phyloP scores from a whole-genome alignment of 2,329 filamentous ascomycete genomes.

The Berkeleyomyces rouxiae region DNA sequence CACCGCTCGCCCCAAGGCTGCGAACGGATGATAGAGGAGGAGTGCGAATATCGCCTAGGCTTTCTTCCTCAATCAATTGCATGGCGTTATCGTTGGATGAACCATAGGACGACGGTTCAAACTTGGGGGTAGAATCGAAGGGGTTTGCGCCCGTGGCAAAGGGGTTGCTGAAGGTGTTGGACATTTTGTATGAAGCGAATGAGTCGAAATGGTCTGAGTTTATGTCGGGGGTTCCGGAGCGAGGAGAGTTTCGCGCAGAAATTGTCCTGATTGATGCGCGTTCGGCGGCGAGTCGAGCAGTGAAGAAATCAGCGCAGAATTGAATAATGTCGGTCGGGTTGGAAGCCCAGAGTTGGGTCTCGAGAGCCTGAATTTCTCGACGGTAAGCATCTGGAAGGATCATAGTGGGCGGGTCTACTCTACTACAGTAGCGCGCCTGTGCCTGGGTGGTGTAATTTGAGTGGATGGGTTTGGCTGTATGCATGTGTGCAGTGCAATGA shows the following conservation, averaged over 20 bases:
- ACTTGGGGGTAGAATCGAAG: slow-evolving; percentile 41
- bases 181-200: slow-evolving; percentile 19
- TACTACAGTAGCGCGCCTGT: background rate
- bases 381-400: slow-evolving; percentile 38
- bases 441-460: slow-evolving; percentile 3
- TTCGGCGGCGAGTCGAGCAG: slow-evolving; percentile 47
- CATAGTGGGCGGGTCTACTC: slow-evolving; percentile 18
- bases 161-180: slow-evolving; percentile 62
- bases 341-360: slow-evolving; percentile 40
- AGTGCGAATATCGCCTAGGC: slow-evolving; percentile 59
- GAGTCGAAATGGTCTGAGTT: slow-evolving; percentile 9
- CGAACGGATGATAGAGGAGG: slow-evolving; percentile 45
- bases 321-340: slow-evolving; percentile 49
- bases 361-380: slow-evolving; percentile 46
- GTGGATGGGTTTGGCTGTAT: background rate
- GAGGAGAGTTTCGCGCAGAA: slow-evolving; percentile 12
- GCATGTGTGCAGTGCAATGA: background rate
- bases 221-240: slow-evolving; percentile 11
- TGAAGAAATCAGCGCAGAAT: slow-evolving; percentile 54
- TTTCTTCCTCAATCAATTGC: slow-evolving; percentile 58
- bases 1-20: background rate
- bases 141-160: slow-evolving; percentile 54
- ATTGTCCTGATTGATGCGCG: slow-evolving; percentile 24
- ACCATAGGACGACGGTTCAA: slow-evolving; percentile 20
- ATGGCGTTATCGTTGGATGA: slow-evolving; percentile 24